Conservation (phyloP, 2,329 filamentous ascomycete genomes). For the Fusarium mexicanum region DNA sequence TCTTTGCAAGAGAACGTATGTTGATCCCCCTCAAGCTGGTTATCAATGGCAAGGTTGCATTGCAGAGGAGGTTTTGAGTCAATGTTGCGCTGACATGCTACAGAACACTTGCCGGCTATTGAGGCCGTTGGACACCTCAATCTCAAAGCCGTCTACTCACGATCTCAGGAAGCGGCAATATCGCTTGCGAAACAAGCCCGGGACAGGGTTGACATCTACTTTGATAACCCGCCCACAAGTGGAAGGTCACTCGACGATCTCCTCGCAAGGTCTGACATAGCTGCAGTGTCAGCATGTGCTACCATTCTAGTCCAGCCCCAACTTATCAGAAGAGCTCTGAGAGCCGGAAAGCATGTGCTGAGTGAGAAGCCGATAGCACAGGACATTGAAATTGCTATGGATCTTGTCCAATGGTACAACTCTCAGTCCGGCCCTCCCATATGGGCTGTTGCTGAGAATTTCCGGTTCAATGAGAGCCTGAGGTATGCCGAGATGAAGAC, state of each 20-base stretch:
- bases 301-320: not conserved
- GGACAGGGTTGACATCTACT: not conserved
- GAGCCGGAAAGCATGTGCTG: not conserved
- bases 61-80: not conserved
- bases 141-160: not conserved
- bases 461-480: conserved; percentile 17
- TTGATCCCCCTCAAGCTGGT: not conserved
- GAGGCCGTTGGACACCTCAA: not conserved
- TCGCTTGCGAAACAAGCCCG: not conserved
- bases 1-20: not conserved
- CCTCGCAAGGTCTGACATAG: not conserved
- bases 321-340: not conserved
- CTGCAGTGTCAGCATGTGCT: not conserved
- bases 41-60: not conserved
- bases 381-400: not conserved
- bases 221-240: not conserved
- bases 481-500: not conserved
- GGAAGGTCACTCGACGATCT: not conserved
- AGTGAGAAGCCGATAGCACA: not conserved
- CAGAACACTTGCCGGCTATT: conserved; percentile 2
- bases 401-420: conserved; percentile 3
- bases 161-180: not conserved
- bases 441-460: conserved; percentile 24
- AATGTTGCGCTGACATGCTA: not conserved
- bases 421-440: not conserved